A percentile compares a stretch with the other conserved stretches of the same genome.
phyloP scores from a whole-genome alignment of 2,329 filamentous ascomycete species.

The Cryphonectria parasitica region DNA sequence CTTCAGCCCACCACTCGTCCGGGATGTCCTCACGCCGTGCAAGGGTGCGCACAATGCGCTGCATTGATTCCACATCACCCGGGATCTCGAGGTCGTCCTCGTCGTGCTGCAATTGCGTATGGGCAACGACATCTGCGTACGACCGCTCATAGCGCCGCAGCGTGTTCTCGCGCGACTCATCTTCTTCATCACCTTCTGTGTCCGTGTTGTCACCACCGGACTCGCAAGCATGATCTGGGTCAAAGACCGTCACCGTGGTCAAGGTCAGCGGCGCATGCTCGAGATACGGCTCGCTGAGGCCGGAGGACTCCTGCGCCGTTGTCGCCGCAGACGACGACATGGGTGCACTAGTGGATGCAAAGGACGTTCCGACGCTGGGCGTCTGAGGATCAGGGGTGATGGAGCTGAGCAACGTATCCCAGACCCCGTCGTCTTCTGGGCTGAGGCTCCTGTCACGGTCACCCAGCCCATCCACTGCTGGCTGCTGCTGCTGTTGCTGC shows the following conservation, averaged over 20 bases:
- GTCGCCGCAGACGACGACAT: slow-evolving; percentile 47
- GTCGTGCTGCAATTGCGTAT: slow-evolving; percentile 34
- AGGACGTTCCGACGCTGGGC: slow-evolving; percentile 81
- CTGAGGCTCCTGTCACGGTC: slow-evolving; percentile 85
- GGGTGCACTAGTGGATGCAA: slow-evolving; percentile 67
- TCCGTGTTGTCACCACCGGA: slow-evolving; percentile 61
- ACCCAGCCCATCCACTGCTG: slow-evolving; percentile 66
- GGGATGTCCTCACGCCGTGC: slow-evolving; percentile 75
- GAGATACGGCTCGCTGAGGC: slow-evolving; percentile 47
- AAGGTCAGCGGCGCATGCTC: slow-evolving; percentile 39
- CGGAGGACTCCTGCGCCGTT: slow-evolving; percentile 51
- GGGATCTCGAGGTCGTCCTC: slow-evolving; percentile 40
- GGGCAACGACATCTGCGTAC: slow-evolving; percentile 48
- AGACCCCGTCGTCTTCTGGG: slow-evolving; percentile 67
- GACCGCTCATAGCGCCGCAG: slow-evolving; percentile 35
- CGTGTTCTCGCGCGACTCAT: slow-evolving; percentile 35
- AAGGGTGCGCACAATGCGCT: slow-evolving; percentile 71
- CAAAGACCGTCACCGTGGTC: slow-evolving; percentile 37
- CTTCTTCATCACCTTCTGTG: slow-evolving; percentile 54
- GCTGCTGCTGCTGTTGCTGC: slow-evolving; percentile 9
- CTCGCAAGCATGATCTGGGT: slow-evolving; percentile 51
- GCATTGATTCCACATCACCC: slow-evolving; percentile 59
- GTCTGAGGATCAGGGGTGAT: slow-evolving; percentile 81
- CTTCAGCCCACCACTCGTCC: slow-evolving; percentile 80
- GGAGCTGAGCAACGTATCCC: slow-evolving; percentile 81